phyloP scores from a whole-genome alignment of 2,329 filamentous ascomycete genomes.

The Paracorniculantispora psalliotae region DNA sequence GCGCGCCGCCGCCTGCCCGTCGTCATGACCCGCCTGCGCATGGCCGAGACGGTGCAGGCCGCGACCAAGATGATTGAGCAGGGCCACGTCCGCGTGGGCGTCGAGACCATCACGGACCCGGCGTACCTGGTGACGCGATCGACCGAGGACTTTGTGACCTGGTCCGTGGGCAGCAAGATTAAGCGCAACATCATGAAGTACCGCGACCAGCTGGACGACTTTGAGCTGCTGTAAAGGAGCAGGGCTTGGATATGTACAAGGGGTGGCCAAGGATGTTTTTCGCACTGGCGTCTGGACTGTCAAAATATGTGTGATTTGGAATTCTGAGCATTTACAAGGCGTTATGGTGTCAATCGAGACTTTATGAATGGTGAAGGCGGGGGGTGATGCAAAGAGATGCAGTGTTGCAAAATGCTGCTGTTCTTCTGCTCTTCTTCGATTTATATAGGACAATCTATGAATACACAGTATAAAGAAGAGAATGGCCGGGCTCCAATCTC shows the following conservation, averaged over 20 bases:
- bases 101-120: conserved; percentile 83
- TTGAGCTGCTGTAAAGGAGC: conserved; percentile 69
- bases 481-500: neutral
- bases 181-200: conserved; percentile 95
- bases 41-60: conserved; percentile 86
- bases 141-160: conserved; percentile 95
- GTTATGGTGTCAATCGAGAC: neutral
- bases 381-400: neutral
- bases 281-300: neutral
- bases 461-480: neutral
- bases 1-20: conserved; percentile 79
- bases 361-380: neutral
- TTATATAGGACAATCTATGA: neutral
- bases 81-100: conserved; percentile 86
- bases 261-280: neutral
- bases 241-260: neutral
- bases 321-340: conserved; percentile 4
- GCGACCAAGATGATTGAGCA: conserved; percentile 88
- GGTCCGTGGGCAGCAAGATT: conserved; percentile 94
- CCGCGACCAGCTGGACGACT: conserved; percentile 91
- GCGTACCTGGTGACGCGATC: conserved; percentile 83
- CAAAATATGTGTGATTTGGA: neutral
- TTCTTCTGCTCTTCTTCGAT: neutral
- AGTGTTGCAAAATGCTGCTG: neutral
- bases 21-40: conserved; percentile 82